Evolutionary conservation across 257 asterid species (phyloP).

Genomic region (Solanum appendiculatum): DNA sequence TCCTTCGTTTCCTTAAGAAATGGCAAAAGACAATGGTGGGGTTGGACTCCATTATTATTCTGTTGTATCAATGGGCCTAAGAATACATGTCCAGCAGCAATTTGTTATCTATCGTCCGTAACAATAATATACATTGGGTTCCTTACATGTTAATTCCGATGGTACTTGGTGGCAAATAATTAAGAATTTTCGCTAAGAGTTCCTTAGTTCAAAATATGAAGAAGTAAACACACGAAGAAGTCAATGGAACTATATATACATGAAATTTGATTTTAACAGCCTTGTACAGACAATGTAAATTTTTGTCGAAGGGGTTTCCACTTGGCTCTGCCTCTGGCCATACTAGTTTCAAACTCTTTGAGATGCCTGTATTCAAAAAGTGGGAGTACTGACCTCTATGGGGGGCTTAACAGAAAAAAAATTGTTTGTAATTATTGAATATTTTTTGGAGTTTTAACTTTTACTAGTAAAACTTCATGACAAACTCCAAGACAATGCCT

Average conservation of each 20-base stretch:
- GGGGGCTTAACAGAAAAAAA: not conserved
- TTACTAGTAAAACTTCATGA: not conserved
- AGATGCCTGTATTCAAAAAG: not conserved
- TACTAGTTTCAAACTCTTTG: too few species aligned
- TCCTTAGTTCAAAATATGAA: too few species aligned
- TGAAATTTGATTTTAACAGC: too few species aligned
- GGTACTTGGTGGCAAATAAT: not conserved
- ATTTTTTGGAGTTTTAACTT: not conserved
- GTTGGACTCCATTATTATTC: not conserved
- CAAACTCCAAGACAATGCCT: not conserved
- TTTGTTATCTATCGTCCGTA: not conserved
- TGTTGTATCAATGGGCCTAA: not conserved
- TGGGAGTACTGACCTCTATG: not conserved
- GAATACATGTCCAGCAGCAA: not conserved
- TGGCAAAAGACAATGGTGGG: not conserved
- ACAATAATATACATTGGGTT: not conserved
- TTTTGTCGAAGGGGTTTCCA: too few species aligned
- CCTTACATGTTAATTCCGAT: not conserved
- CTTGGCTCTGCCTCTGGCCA: not conserved
- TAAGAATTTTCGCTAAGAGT: too few species aligned
- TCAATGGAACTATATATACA: too few species aligned
- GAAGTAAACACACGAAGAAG: too few species aligned
- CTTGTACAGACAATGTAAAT: too few species aligned
- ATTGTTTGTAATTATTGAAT: not conserved
- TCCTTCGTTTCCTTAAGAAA: not conserved